Conservation (phyloP, 2,329 filamentous ascomycete genomes). For the Xylaria digitata region DNA sequence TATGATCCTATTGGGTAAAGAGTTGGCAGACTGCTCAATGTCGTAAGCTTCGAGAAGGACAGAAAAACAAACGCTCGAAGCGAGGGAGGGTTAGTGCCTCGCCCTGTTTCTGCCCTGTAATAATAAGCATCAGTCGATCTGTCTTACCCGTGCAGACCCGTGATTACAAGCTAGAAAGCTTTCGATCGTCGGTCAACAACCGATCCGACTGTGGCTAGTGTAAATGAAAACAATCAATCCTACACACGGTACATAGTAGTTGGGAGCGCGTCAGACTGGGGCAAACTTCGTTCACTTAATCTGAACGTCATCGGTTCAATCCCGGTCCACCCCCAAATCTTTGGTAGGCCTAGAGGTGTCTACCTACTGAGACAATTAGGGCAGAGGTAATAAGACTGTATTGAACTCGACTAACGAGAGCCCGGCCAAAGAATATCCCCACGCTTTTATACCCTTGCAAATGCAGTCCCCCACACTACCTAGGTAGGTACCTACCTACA, state of each 20-base stretch:
- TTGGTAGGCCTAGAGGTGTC: no score
- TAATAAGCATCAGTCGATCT: background rate
- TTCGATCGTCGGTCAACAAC: constrained; percentile 3
- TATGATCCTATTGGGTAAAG: constrained; percentile 12
- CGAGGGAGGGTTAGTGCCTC: background rate
- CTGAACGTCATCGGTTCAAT: no score
- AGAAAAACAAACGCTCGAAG: background rate
- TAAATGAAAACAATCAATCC: background rate
- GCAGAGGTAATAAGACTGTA: no score
- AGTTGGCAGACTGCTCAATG: constrained; percentile 12
- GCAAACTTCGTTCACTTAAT: background rate
- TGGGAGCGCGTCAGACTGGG: no score
- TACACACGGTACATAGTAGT: no score
- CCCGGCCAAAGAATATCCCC: no score
- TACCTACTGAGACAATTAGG: no score
- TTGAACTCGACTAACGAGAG: no score
- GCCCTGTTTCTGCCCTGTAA: background rate
- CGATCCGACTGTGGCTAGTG: background rate
- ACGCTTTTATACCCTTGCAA: no score
- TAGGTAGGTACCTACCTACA: background rate
- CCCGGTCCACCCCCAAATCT: no score
- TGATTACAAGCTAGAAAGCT: background rate
- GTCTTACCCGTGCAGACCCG: background rate
- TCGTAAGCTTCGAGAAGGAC: constrained; percentile 34
- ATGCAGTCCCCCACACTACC: background rate